Evolutionary conservation across 306 rosid species (phyloP), one percentile per base, ranked within the genome.

Genomic region (Cucurbita moschata): DNA sequence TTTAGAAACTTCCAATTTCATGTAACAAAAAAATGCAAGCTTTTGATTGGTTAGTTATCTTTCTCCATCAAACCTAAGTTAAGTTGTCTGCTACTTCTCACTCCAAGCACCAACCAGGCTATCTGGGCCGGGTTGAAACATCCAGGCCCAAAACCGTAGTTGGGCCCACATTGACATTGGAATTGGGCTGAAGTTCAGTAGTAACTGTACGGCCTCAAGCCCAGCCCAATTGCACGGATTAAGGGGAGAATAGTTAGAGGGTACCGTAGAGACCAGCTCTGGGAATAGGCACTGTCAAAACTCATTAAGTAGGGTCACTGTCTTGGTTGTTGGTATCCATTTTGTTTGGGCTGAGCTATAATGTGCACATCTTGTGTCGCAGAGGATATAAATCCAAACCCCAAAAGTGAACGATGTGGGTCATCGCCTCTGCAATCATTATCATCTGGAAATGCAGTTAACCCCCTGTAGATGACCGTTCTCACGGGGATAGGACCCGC

Each of bases 301-400:
- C 37, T 44, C 52, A 18, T 10, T 18, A 11, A 0, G 39, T 67
- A 43, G 54, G 73, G 73, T 67, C 72, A 46, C 71, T 10, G 23
- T 49, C 43, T 68, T 68, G 57, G 13, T 26, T 47, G 7, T 68
- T 57, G 26, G 23, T 47, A 7, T 68, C 74, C 16, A 14, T 11
- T 11, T 4, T 47, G 14, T 47, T 47, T 47, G 5, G 52, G 12
- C 52, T 47, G 11, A 15, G 49, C 0, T 47, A 52, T 55, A 49
- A 53, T 72, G 7, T 65, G 64, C 76, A 55, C 51, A 71, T 37
- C 64, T 50, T 35, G 49, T 37, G 59, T 37, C 49, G 26, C 23
- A 53, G 58, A 42, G 75, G 30, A 10, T 68, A 50, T 73, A 46
- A 53, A 69, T 69, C 66, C 54, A 71, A 53, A 63, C 13, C 72